Conservation (phyloP, 148 eudicot species). For the Cornus controversa region DNA sequence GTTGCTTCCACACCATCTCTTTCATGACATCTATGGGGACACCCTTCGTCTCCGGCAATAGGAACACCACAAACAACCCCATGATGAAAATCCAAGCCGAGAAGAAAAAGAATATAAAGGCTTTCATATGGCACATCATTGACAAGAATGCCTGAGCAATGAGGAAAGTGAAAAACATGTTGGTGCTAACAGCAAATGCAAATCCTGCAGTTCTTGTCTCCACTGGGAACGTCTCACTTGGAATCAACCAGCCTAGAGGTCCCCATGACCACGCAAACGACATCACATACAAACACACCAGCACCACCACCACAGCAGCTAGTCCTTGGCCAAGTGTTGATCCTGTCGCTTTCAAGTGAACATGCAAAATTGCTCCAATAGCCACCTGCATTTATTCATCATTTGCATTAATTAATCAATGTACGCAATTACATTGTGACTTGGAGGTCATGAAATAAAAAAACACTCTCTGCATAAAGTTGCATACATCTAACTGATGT, state of each 20-base stretch:
- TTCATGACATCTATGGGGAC: slow-evolving; percentile 34
- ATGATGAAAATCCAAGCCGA: slow-evolving; percentile 41
- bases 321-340: slow-evolving; percentile 18
- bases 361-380: slow-evolving; percentile 42
- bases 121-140: slow-evolving; percentile 41
- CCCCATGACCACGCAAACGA: slow-evolving; percentile 65
- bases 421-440: too few species aligned
- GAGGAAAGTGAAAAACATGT: slow-evolving; percentile 47
- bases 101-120: slow-evolving; percentile 51
- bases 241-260: slow-evolving; percentile 38
- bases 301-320: slow-evolving; percentile 45
- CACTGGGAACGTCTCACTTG: slow-evolving; percentile 39
- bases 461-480: too few species aligned
- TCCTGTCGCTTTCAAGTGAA: slow-evolving; percentile 31
- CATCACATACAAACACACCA: slow-evolving; percentile 60
- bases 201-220: slow-evolving; percentile 51
- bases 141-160: slow-evolving; percentile 45
- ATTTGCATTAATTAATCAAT: too few species aligned
- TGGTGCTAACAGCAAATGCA: slow-evolving; percentile 48
- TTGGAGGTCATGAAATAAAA: too few species aligned
- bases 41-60: slow-evolving; percentile 48
- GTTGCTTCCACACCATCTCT: slow-evolving; percentile 44
- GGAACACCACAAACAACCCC: slow-evolving; percentile 37
- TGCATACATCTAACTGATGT: too few species aligned
- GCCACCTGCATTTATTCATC: slow-evolving; percentile 27